phyloP scores from a whole-genome alignment of 2,329 filamentous ascomycete species.

The Colletotrichum sp. region DNA sequence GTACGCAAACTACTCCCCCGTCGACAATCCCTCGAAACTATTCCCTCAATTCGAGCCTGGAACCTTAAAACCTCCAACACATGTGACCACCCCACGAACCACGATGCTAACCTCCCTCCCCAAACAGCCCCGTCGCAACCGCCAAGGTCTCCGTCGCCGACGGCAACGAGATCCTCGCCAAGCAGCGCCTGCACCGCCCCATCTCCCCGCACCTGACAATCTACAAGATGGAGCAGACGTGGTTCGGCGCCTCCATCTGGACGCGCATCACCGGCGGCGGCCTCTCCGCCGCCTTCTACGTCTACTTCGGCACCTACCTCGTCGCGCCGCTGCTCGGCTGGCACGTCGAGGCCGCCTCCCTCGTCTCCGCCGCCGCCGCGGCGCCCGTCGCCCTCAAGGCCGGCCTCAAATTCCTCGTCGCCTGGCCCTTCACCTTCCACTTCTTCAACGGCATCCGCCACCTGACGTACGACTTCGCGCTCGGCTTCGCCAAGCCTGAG shows the following conservation, averaged over 20 bases:
- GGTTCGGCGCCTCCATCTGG: slow-evolving; percentile 73
- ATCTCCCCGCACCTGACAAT: slow-evolving; percentile 84
- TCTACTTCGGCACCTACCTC: slow-evolving; percentile 82
- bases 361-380: slow-evolving; percentile 65
- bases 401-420: slow-evolving; percentile 57
- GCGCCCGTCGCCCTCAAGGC: slow-evolving; percentile 66
- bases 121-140: slow-evolving; percentile 58
- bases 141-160: slow-evolving; percentile 60
- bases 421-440: slow-evolving; percentile 67
- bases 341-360: slow-evolving; percentile 63
- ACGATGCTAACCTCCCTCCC: background rate
- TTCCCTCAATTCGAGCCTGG: background rate
- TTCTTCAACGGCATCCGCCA: slow-evolving; percentile 61
- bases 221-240: slow-evolving; percentile 88
- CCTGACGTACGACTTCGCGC: slow-evolving; percentile 55
- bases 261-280: slow-evolving; percentile 84
- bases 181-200: slow-evolving; percentile 82
- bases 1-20: slow-evolving; percentile 36
- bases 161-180: slow-evolving; percentile 71
- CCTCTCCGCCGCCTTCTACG: slow-evolving; percentile 77
- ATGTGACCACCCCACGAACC: background rate
- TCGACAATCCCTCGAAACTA: background rate
- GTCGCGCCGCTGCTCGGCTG: slow-evolving; percentile 74
- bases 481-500: slow-evolving; percentile 54
- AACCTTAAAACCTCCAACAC: background rate